A percentile compares a stretch with the other conserved stretches of the same genome.
phyloP scores from a whole-genome alignment of 345 rosid genomes.

The Garcia nutans region DNA sequence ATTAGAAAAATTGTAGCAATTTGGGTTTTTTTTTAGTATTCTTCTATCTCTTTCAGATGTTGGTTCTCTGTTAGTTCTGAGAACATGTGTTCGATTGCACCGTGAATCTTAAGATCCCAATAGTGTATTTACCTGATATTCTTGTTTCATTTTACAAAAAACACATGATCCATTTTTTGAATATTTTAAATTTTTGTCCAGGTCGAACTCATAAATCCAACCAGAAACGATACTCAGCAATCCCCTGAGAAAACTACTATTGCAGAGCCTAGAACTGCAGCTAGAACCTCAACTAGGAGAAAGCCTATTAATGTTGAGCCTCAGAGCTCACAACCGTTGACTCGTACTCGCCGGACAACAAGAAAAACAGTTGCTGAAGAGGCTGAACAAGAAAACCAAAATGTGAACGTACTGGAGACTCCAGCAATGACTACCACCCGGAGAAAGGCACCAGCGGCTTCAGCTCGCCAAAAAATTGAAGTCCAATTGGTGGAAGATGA shows the following conservation, averaged over 20 bases:
- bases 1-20: too few relatives aligned
- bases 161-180: neutral
- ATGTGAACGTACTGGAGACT: constrained; percentile 29
- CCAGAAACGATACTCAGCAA: constrained; percentile 24
- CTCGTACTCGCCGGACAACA: constrained; percentile 43
- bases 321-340: constrained; percentile 37
- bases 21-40: too few relatives aligned
- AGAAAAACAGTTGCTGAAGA: constrained; percentile 36
- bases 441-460: constrained; percentile 38
- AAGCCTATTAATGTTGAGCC: constrained; percentile 40
- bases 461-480: constrained; percentile 22
- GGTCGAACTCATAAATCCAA: constrained; percentile 58
- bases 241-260: constrained; percentile 40
- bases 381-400: constrained; percentile 43
- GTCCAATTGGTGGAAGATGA: constrained; percentile 5
- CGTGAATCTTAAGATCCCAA: neutral
- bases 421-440: constrained; percentile 37
- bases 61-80: neutral
- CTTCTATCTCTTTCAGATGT: neutral
- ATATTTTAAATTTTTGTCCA: constrained; percentile 11
- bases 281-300: constrained; percentile 51
- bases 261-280: constrained; percentile 37
- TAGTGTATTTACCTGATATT: neutral
- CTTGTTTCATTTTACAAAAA: too few relatives aligned
- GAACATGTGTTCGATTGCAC: neutral